Evolutionary conservation across 192 early-diverging fungal genomes (phyloP).

Genomic region (Linnemannia schmuckeri): DNA sequence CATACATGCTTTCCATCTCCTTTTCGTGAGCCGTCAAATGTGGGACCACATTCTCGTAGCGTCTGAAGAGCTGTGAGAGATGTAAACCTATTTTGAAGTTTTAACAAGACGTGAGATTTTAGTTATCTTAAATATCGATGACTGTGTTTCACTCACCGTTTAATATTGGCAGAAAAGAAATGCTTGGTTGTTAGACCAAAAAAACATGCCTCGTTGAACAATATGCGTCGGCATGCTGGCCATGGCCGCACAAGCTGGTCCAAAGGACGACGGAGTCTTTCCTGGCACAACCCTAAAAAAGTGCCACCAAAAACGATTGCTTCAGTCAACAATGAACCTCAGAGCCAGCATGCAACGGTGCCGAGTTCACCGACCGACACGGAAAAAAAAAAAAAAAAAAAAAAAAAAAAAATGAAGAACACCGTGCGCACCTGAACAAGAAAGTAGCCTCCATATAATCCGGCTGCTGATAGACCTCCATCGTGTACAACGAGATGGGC

Average conservation of each 20-base stretch:
- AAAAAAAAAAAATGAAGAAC: background rate
- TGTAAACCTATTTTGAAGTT: background rate
- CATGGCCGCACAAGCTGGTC: conserved; percentile 60
- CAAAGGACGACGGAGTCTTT: conserved; percentile 56
- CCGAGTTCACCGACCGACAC: background rate
- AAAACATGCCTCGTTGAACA: conserved; percentile 56
- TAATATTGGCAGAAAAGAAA: background rate
- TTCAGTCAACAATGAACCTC: no score
- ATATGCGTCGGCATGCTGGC: conserved; percentile 50
- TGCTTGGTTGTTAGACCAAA: background rate
- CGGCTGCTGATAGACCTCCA: conserved; percentile 67
- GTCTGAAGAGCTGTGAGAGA: conserved; percentile 36
- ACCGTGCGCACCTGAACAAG: conserved; percentile 65
- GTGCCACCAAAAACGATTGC: background rate
- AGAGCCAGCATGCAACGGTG: no score
- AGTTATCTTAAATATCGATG: no score
- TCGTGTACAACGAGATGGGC: conserved; percentile 63
- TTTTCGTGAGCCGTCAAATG: conserved; percentile 18
- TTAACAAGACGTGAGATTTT: no score
- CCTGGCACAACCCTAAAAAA: conserved; percentile 57
- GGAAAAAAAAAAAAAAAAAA: background rate
- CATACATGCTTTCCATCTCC: conserved; percentile 30
- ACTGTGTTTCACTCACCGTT: no score
- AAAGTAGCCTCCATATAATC: conserved; percentile 64
- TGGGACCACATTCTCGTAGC: conserved; percentile 42